A percentile compares a stretch with the other conserved stretches of the same genome.
Conservation (phyloP, 2,329 filamentous ascomycete species). For the Aspergillus sp. region DNA sequence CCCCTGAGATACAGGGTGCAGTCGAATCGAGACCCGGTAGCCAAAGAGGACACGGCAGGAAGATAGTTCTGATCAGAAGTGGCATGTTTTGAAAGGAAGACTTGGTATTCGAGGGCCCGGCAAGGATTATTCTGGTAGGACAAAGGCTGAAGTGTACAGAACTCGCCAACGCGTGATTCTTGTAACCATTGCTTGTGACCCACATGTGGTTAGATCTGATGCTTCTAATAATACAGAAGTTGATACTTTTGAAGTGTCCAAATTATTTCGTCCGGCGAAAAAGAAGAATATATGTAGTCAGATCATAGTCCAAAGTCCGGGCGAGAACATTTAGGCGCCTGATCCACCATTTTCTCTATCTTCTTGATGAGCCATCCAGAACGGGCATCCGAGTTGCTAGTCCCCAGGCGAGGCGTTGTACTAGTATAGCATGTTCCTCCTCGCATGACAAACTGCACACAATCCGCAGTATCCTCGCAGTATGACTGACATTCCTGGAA, state of each 20-base stretch:
- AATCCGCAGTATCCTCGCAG: constrained; percentile 32
- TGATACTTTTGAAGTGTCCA: not conserved
- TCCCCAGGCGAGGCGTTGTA: constrained; percentile 36
- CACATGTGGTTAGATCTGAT: constrained; percentile 11
- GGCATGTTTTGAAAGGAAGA: not conserved
- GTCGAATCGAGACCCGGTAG: not conserved
- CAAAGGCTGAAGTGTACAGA: not conserved
- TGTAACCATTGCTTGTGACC: constrained; percentile 7
- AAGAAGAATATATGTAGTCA: constrained; percentile 2
- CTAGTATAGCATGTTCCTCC: constrained; percentile 37
- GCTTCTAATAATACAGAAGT: constrained; percentile 15
- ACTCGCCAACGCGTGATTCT: constrained; percentile 2
- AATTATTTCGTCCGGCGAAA: constrained; percentile 18
- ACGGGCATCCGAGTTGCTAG: constrained; percentile 24
- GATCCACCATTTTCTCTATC: constrained; percentile 34
- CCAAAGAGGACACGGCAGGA: not conserved
- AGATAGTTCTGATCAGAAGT: not conserved
- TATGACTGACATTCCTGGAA: constrained; percentile 38
- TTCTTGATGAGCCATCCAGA: constrained; percentile 40
- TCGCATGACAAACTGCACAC: constrained; percentile 39
- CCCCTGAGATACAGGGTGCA: constrained; percentile 3
- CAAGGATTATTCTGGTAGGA: not conserved
- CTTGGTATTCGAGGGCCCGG: not conserved
- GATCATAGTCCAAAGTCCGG: constrained; percentile 34
- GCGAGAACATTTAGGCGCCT: constrained; percentile 32